Evolutionary conservation across 2,329 filamentous ascomycete species (phyloP), one percentile per base, ranked within the genome.

Genomic region (Endothia cerciana): DNA sequence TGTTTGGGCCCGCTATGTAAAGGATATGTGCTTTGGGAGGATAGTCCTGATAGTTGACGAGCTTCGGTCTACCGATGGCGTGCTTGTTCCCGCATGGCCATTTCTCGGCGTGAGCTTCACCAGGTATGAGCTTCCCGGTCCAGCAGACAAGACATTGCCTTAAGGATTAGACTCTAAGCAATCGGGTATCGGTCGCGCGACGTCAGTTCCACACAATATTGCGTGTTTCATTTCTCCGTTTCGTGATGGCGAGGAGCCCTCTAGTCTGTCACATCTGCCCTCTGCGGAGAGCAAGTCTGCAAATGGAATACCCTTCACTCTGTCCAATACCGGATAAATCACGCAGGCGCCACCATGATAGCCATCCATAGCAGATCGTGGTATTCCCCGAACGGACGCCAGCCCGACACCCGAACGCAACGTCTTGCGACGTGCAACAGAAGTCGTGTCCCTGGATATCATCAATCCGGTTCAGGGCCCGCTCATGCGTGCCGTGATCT

Each of bases 31-130:
- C 33, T 38, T 38, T n/a, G n/a, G 55, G 33, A 15, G 33, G n/a
- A 22, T 4, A 33, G n/a, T 22, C 19, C 30, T 58, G 60, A n/a
- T 25, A 43, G 38, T 69, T 69, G 64, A 67, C 67, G 67, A 69
- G 67, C 64, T 69, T 43, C 43, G 62, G 60, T 65, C 58, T 65
- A 53, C 53, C 59, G 67, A 69, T 69, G 64, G 62, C 67, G 67
- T 69, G 67, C 67, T 69, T 62, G 33, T 25, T 51, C 61, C 56
- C 58, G 63, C 41, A 62, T 63, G 55, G 47, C 60, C 56, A 60
- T 58, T 55, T 47, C 60, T 68, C 66, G 63, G 66, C 66, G 41
- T 59, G 47, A 47, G 49, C 43, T 49, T 51, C 10, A 51, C 22
- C 55, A 15, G 25, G 13, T 36, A 33, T 28, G 13, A 30, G 38